Percentiles rank a stretch among this genome's conserved stretches.
Evolutionary conservation across 345 rosid genomes (phyloP).

Genomic region (Gossypium turneri): DNA sequence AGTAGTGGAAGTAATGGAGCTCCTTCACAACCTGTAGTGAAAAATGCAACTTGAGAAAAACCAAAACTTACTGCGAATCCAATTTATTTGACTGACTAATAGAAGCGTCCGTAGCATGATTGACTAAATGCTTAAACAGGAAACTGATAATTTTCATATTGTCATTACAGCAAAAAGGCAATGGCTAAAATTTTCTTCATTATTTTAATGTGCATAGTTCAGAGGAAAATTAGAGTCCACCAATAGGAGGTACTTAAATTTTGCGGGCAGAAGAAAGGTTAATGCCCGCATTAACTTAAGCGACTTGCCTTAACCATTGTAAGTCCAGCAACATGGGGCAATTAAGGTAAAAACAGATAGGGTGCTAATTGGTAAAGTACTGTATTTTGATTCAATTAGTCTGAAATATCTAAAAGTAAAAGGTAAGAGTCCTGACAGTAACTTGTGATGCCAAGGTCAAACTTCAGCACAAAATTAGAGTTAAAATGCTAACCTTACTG

Average conservation of each 20-base stretch:
- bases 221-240: neutral
- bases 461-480: neutral
- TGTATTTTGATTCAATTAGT: neutral
- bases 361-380: neutral
- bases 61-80: neutral
- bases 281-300: neutral
- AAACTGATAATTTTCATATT: neutral
- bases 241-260: neutral
- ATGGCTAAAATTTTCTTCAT: neutral
- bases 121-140: neutral
- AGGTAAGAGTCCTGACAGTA: neutral
- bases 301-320: neutral
- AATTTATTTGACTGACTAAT: neutral
- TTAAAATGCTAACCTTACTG: neutral
- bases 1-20: slow-evolving; percentile 78
- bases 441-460: neutral
- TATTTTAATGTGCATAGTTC: neutral
- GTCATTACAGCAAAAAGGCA: neutral
- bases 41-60: neutral
- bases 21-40: slow-evolving; percentile 59
- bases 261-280: neutral
- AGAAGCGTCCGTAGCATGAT: neutral
- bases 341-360: neutral
- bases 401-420: neutral
- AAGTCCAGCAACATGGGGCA: neutral